phyloP scores from a whole-genome alignment of 2,329 filamentous ascomycete species.

The Stachybotrys chlorohalonatus region DNA sequence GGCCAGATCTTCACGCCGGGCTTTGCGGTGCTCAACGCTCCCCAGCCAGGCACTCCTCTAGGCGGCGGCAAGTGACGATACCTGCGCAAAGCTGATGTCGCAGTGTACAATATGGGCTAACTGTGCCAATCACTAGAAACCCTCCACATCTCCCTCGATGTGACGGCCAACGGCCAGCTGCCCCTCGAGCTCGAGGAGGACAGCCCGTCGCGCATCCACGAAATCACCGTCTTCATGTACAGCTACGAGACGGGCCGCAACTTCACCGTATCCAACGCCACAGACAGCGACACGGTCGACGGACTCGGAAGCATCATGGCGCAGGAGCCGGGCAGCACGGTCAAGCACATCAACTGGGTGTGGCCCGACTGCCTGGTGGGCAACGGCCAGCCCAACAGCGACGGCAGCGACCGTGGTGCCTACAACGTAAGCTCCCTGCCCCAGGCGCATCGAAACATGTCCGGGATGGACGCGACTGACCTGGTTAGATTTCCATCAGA shows the following conservation, averaged over 20 bases:
- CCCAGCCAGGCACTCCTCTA: slow-evolving; percentile 54
- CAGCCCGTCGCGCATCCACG: slow-evolving; percentile 48
- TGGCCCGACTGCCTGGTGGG: slow-evolving; percentile 64
- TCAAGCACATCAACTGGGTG: slow-evolving; percentile 65
- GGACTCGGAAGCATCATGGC: slow-evolving; percentile 54
- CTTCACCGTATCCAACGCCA: slow-evolving; percentile 60
- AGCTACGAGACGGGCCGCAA: slow-evolving; percentile 55
- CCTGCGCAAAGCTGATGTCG: not conserved
- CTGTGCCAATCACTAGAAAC: slow-evolving; percentile 24
- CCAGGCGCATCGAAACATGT: too few relatives aligned
- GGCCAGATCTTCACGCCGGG: slow-evolving; percentile 64
- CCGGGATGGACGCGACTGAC: not conserved
- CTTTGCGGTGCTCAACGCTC: slow-evolving; percentile 56
- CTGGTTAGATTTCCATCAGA: slow-evolving; percentile 53
- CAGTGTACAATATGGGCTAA: too few relatives aligned
- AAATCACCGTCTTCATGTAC: slow-evolving; percentile 59
- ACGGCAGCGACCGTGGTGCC: slow-evolving; percentile 43
- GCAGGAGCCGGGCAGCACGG: slow-evolving; percentile 57
- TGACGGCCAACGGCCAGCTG: slow-evolving; percentile 56
- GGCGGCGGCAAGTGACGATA: slow-evolving; percentile 44
- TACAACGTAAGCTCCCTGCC: slow-evolving; percentile 47
- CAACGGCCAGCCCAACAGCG: slow-evolving; percentile 36
- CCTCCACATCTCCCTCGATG: slow-evolving; percentile 58
- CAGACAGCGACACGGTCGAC: slow-evolving; percentile 38
- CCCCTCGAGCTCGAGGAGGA: slow-evolving; percentile 46